phyloP scores from a whole-genome alignment of 2,329 filamentous ascomycete genomes.

The Penicillium sclerotigenum region DNA sequence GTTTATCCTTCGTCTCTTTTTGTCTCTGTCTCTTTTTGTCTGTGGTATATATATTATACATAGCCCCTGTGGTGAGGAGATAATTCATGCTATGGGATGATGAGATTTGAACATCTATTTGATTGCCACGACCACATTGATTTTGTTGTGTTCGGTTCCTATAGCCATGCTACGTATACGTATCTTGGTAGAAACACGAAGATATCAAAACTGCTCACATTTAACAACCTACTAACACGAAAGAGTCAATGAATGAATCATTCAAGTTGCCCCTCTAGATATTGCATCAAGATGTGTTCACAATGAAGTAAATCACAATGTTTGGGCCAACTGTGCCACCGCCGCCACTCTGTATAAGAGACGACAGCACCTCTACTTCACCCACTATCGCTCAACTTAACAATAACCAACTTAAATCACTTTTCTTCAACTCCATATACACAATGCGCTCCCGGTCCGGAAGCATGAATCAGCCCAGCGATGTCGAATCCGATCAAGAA shows the following conservation, averaged over 20 bases:
- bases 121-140: not conserved
- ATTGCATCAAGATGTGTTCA: constrained; percentile 5
- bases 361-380: not conserved
- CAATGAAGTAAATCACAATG: constrained; percentile 1
- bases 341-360: constrained; percentile 8
- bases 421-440: not conserved
- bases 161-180: too few species aligned
- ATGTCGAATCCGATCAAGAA: not conserved
- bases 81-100: not conserved
- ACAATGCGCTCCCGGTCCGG: not conserved
- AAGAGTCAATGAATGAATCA: not conserved
- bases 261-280: not conserved
- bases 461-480: not conserved
- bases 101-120: not conserved
- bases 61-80: not conserved
- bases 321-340: constrained; percentile 2
- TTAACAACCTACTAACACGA: too few species aligned
- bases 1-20: not conserved
- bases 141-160: not conserved
- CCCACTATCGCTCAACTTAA: not conserved
- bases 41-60: too few species aligned
- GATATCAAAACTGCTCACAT: not conserved
- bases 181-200: too few species aligned
- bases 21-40: too few species aligned
- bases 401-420: not conserved